phyloP scores from a whole-genome alignment of 352 stramenopile species.

The Phytophthora pistaciae region DNA sequence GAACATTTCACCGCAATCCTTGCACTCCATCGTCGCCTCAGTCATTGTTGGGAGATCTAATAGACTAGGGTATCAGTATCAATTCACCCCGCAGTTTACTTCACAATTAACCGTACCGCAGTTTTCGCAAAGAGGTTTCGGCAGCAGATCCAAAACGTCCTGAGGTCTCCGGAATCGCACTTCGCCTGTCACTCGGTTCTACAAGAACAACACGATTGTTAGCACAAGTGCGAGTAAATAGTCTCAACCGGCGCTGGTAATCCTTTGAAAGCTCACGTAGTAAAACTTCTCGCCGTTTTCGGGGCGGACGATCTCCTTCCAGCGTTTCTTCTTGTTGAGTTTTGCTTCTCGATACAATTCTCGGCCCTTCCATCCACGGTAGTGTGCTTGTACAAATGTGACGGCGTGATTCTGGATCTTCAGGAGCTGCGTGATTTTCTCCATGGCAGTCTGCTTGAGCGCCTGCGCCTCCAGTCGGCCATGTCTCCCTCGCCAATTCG shows the following conservation, averaged over 20 bases:
- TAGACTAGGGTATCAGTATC: not conserved
- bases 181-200: slow-evolving; percentile 94
- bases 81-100: slow-evolving; percentile 1
- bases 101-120: slow-evolving; percentile 58
- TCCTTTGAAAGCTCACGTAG: slow-evolving; percentile 69
- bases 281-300: slow-evolving; percentile 88
- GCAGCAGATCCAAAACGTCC: slow-evolving; percentile 92
- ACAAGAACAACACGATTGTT: not conserved
- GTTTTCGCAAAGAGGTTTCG: slow-evolving; percentile 90
- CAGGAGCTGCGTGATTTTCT: slow-evolving; percentile 53
- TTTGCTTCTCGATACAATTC: slow-evolving; percentile 61
- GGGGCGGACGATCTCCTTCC: slow-evolving; percentile 92
- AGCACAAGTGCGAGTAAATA: slow-evolving; percentile 5
- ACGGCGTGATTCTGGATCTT: slow-evolving; percentile 74
- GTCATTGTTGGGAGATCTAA: slow-evolving; percentile 26
- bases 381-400: slow-evolving; percentile 81
- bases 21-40: slow-evolving; percentile 88
- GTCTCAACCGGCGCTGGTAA: not conserved
- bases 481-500: slow-evolving; percentile 51
- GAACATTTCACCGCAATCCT: slow-evolving; percentile 91
- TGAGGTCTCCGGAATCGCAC: slow-evolving; percentile 92
- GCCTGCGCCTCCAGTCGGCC: slow-evolving; percentile 37
- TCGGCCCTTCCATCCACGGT: slow-evolving; percentile 75
- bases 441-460: slow-evolving; percentile 44
- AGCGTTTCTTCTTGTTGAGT: slow-evolving; percentile 81